Percentiles rank a stretch among this genome's conserved stretches.
Conservation (phyloP, 768 basidiomycete species). For the Termitomyces sp. region DNA sequence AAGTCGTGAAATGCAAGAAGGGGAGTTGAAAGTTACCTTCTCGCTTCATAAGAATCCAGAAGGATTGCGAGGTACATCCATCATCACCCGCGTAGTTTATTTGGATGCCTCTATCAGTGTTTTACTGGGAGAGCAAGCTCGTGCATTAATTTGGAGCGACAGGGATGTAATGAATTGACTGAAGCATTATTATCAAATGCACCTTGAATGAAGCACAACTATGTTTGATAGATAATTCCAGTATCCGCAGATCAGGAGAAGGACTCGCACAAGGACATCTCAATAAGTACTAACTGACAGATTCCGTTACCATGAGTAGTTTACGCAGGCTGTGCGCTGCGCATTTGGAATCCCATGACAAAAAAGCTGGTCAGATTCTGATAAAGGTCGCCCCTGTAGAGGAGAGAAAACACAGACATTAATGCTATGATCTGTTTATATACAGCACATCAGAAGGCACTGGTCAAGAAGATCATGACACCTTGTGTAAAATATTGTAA, state of each 20-base stretch:
- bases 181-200: too few relatives aligned
- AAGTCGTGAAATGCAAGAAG: constrained; percentile 26
- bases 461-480: not conserved
- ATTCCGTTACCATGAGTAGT: too few relatives aligned
- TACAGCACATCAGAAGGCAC: not conserved
- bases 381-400: not conserved
- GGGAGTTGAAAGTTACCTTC: constrained; percentile 40
- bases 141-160: too few relatives aligned
- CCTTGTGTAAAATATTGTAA: constrained; percentile 31
- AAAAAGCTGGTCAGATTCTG: constrained; percentile 50
- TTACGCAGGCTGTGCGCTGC: constrained; percentile 43
- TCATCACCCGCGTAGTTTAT: constrained; percentile 69
- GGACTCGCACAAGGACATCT: not conserved
- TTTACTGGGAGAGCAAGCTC: not conserved
- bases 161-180: too few relatives aligned
- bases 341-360: constrained; percentile 53
- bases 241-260: not conserved
- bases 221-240: too few relatives aligned
- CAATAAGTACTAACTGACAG: too few relatives aligned
- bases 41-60: too few relatives aligned
- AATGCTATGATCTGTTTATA: constrained; percentile 5
- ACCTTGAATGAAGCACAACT: too few relatives aligned
- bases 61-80: constrained; percentile 48
- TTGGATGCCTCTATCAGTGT: constrained; percentile 49
- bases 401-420: constrained; percentile 5